These are phyloP conservation scores for Pythium vanterpoolii DNA, from an alignment of 352 stramenopile genomes.

Conservation along the genomic window DNA sequence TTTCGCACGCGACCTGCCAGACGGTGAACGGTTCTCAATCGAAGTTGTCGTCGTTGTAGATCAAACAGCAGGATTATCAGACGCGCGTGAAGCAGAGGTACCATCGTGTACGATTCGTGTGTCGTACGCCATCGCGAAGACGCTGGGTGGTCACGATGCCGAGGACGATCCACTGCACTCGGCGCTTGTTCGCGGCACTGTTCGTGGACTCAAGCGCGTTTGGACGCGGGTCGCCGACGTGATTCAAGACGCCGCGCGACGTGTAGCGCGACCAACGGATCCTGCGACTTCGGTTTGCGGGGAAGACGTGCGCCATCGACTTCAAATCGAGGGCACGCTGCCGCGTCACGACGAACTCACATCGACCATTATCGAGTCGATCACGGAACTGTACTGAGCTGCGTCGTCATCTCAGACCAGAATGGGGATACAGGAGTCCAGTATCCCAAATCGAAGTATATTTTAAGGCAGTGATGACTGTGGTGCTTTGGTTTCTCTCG, in stretches of 20 bases:
- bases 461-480: too few relatives aligned
- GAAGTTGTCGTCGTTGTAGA: constrained; percentile 21
- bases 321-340: constrained; percentile 40
- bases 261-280: constrained; percentile 21
- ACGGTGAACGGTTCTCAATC: constrained; percentile 58
- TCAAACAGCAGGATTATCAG: not conserved
- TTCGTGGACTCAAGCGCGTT: constrained; percentile 46
- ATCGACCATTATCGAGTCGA: constrained; percentile 47
- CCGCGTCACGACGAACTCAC: constrained; percentile 61
- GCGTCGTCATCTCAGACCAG: not conserved
- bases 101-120: constrained; percentile 28
- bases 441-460: too few relatives aligned
- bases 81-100: not conserved
- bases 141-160: not conserved
- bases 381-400: constrained; percentile 38
- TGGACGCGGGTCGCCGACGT: constrained; percentile 50
- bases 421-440: too few relatives aligned
- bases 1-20: constrained; percentile 40
- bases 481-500: too few relatives aligned
- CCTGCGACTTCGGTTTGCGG: constrained; percentile 8
- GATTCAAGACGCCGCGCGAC: constrained; percentile 39
- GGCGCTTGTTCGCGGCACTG: constrained; percentile 34
- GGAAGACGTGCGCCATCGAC: constrained; percentile 25
- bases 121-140: constrained; percentile 31
- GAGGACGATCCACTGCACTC: constrained; percentile 33